Evolutionary conservation across 2,329 filamentous ascomycete species (phyloP).

Genomic region (Paecilomyces niveus): DNA sequence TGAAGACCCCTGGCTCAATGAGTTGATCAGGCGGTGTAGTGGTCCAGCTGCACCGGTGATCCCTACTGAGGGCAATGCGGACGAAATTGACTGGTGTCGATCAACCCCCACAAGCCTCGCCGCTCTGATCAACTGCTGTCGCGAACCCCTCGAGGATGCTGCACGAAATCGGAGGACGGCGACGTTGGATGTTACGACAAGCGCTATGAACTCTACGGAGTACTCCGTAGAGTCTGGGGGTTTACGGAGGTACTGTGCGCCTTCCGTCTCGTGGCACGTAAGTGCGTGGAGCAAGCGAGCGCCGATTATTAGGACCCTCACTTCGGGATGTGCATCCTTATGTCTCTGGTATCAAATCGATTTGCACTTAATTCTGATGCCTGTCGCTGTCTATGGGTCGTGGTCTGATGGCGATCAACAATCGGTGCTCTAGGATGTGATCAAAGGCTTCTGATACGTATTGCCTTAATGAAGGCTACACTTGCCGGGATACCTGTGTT

Average conservation of each 20-base stretch:
- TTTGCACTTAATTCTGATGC: neutral
- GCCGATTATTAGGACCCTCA: too few relatives aligned
- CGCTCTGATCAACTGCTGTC: neutral
- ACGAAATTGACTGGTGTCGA: slow-evolving; percentile 1
- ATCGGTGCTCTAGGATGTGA: neutral
- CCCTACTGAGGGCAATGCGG: neutral
- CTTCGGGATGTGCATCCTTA: too few relatives aligned
- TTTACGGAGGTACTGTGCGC: too few relatives aligned
- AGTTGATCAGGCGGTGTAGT: neutral
- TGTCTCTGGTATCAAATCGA: neutral
- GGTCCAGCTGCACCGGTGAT: neutral
- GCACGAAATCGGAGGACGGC: neutral
- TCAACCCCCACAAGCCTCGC: neutral
- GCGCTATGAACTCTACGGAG: neutral
- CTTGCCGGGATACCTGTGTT: neutral
- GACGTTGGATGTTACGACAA: neutral
- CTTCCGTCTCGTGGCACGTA: neutral
- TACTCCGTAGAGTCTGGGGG: neutral
- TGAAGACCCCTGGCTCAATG: neutral
- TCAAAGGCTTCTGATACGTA: neutral
- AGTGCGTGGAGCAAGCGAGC: neutral
- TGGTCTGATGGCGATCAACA: neutral
- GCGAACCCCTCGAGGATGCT: neutral
- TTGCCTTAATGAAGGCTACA: neutral
- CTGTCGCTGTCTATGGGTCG: neutral